Percentiles rank a stretch among this genome's conserved stretches.
Conservation (phyloP, 2,329 filamentous ascomycete genomes). For the Clonostachys chloroleuca region DNA sequence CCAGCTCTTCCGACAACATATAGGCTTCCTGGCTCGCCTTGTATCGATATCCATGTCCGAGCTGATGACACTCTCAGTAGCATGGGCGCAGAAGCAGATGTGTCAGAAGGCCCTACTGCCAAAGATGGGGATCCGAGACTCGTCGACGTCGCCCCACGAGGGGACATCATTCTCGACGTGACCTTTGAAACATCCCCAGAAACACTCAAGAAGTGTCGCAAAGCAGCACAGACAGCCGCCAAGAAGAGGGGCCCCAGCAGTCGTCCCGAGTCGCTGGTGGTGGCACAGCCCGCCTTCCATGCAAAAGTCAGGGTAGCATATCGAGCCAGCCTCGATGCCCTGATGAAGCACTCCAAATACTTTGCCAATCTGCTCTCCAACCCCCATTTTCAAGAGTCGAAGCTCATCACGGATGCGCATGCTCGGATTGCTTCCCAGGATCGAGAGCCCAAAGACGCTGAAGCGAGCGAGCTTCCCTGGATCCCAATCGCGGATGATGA, state of each 20-base stretch:
- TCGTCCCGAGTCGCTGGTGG: constrained; percentile 4
- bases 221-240: constrained; percentile 22
- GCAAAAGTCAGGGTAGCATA: constrained; percentile 43
- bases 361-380: constrained; percentile 65
- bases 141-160: constrained; percentile 47
- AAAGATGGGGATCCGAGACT: constrained; percentile 11
- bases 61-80: too few species aligned
- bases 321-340: constrained; percentile 50
- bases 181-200: constrained; percentile 56
- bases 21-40: too few species aligned
- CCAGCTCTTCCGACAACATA: too few species aligned
- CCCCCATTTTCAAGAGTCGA: constrained; percentile 58
- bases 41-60: too few species aligned
- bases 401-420: constrained; percentile 46
- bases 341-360: constrained; percentile 63
- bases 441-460: constrained; percentile 41
- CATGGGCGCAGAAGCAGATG: too few species aligned
- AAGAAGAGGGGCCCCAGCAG: constrained; percentile 16
- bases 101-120: too few species aligned
- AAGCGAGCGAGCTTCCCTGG: constrained; percentile 51
- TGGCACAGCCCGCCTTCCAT: constrained; percentile 12
- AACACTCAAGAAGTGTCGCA: constrained; percentile 40
- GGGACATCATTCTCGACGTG: constrained; percentile 64
- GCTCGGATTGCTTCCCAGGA: constrained; percentile 40
- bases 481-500: constrained; percentile 65